Evolutionary conservation across 306 rosid species (phyloP), one percentile per base, ranked within the genome.

Genomic region (Castanea crenata): DNA sequence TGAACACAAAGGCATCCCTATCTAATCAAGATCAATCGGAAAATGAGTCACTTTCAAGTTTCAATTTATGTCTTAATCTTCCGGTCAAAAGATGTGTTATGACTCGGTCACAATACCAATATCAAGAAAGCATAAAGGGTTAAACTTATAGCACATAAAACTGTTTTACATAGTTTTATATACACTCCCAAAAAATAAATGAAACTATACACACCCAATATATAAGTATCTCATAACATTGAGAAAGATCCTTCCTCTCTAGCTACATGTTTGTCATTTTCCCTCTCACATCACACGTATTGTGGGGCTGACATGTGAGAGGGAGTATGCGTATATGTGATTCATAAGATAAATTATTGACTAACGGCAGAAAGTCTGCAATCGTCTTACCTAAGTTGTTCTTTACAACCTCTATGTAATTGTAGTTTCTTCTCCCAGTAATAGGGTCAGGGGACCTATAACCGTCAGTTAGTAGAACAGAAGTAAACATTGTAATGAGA

Each of bases 381-480:
- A 21, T 57, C 21, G 5, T 57, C 27, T 21, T 80, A 87, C 88
- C 90, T 20, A 88, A 74, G 74, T 78, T 78, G 12, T 2, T 80
- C 75, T 80, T 69, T 3, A 85, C 89, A 79, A 71, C 82, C 2
- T 10, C 13, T 15, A 27, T 83, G 54, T 88, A 88, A 25, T 1
- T 78, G 62, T 0, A 29, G 76, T 85, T 88, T 85, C 91, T 83
- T 4, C 1, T 56, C 44, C 89, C 89, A 81, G 74, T 34, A 25
- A 87, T 23, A 73, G 84, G 65, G 18, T 88, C 78, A 46, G 89
- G 91, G 56, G 32, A 78, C 38, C 89, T 78, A 11, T 88, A 88
- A 41, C 83, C 68, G 19, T 88, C 74, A 6, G 63, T 14, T 44
- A 83, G 83, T 34, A 88, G 57, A 79, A 0, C 13, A 18, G 87